Conservation (phyloP, 257 asterid genomes). For the Datura wrightii region DNA sequence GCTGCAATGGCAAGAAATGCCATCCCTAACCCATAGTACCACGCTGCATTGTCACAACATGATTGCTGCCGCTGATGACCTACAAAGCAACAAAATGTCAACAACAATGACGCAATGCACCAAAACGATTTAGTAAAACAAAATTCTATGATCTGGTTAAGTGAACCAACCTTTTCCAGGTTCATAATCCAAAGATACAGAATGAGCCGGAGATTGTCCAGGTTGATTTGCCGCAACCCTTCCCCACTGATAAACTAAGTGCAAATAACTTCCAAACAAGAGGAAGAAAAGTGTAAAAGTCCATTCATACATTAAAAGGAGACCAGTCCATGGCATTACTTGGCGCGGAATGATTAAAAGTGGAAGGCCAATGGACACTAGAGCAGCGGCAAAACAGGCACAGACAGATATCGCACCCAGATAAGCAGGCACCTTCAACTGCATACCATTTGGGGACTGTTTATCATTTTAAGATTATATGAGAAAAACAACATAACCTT, state of each 20-base stretch:
- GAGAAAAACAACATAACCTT: not conserved
- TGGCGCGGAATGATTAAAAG: conserved; percentile 79
- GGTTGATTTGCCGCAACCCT: conserved; percentile 61
- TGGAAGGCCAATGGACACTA: conserved; percentile 74
- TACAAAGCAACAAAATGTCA: conserved; percentile 43
- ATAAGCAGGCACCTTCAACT: conserved; percentile 70
- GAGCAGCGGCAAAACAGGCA: conserved; percentile 64
- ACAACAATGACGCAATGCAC: conserved; percentile 27
- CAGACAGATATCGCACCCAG: conserved; percentile 69
- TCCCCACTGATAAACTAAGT: conserved; percentile 71
- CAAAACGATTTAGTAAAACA: conserved; percentile 27
- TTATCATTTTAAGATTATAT: conserved; percentile 37
- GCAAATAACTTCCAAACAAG: conserved; percentile 76
- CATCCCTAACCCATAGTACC: conserved; percentile 78
- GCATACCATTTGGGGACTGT: conserved; percentile 65
- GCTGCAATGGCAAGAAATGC: conserved; percentile 77
- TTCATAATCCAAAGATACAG: conserved; percentile 68
- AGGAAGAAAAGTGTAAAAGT: conserved; percentile 80
- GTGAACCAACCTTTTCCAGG: conserved; percentile 76
- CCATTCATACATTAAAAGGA: conserved; percentile 94
- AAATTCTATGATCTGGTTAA: conserved; percentile 11
- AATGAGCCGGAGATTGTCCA: conserved; percentile 42
- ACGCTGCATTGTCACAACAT: conserved; percentile 66
- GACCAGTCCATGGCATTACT: conserved; percentile 96
- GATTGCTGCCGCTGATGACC: conserved; percentile 79